A percentile compares a stretch with the other conserved stretches of the same genome.
Evolutionary conservation across 129 eudicot genomes (phyloP).

Genomic region (Flaveria linearis): DNA sequence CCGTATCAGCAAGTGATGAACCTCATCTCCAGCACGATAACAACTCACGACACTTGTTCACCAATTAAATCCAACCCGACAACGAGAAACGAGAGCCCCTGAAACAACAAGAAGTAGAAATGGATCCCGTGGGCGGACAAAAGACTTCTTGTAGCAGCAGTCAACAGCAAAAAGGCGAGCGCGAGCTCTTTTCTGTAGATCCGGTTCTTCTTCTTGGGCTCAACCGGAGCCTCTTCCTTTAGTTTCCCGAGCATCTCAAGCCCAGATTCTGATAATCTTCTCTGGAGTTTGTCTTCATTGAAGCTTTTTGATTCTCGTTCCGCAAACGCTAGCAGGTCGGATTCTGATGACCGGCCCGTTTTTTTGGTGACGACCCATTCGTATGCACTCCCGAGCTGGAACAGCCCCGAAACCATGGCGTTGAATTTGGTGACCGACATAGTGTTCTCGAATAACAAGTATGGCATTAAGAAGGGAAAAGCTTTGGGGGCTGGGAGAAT

Average conservation of each 20-base stretch:
- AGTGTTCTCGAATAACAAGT: constrained; percentile 84
- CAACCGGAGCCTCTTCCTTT: constrained; percentile 44
- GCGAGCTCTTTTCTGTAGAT: constrained; percentile 75
- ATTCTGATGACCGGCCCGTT: constrained; percentile 84
- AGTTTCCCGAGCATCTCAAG: constrained; percentile 74
- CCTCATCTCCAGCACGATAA: constrained; percentile 1
- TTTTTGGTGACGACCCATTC: constrained; percentile 98
- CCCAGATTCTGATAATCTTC: constrained; percentile 82
- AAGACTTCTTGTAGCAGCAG: constrained; percentile 85
- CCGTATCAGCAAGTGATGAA: constrained; percentile 9
- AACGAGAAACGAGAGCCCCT: constrained; percentile 78
- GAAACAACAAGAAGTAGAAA: constrained; percentile 85
- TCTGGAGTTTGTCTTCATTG: constrained; percentile 64
- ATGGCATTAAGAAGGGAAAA: constrained; percentile 93
- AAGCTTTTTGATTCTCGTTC: constrained; percentile 63
- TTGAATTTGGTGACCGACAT: constrained; percentile 95
- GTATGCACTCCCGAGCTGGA: constrained; percentile 92
- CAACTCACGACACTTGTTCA: constrained; percentile 56
- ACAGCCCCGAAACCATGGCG: constrained; percentile 86
- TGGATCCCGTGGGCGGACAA: constrained; percentile 89
- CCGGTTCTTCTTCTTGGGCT: constrained; percentile 58
- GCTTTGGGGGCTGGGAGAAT: constrained; percentile 87
- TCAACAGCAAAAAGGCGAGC: constrained; percentile 72
- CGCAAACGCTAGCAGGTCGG: constrained; percentile 69
- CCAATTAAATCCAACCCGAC: constrained; percentile 90